Conservation (phyloP, 805 yeast genomes). For the Wickerhamomyces subpelliculosus region DNA sequence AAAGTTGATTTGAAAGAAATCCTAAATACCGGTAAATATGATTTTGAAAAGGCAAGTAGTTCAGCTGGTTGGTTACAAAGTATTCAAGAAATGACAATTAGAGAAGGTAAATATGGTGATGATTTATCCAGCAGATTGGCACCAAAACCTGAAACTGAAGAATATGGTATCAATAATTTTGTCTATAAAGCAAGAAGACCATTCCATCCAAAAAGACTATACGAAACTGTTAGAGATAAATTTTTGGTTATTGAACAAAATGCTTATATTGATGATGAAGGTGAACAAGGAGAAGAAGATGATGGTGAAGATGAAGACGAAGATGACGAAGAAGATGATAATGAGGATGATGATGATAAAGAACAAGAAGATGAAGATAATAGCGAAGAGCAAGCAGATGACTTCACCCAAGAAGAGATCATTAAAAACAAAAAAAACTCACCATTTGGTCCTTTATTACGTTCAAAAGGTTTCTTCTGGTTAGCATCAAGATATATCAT, state of each 20-base stretch:
- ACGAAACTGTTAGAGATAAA: conserved; percentile 29
- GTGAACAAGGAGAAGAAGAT: conserved; percentile 16
- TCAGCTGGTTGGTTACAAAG: conserved; percentile 41
- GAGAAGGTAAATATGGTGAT: conserved; percentile 26
- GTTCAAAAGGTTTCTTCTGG: conserved; percentile 41
- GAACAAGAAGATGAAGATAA: conserved; percentile 5
- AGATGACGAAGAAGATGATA: conserved; percentile 2
- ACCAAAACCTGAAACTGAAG: conserved; percentile 40
- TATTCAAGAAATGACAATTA: conserved; percentile 30
- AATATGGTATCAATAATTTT: conserved; percentile 38
- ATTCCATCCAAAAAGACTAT: conserved; percentile 38
- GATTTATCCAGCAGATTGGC: conserved; percentile 20
- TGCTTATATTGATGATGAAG: conserved; percentile 10
- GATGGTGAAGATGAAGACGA: conserved; percentile 17
- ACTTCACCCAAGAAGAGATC: conserved; percentile 20
- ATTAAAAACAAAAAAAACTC: conserved; percentile 29
- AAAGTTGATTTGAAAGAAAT: conserved; percentile 30
- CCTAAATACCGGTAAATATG: conserved; percentile 30
- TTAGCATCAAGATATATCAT: conserved; percentile 33
- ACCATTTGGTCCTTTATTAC: conserved; percentile 29
- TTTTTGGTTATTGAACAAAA: conserved; percentile 22
- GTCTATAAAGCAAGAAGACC: conserved; percentile 35
- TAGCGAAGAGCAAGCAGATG: conserved; percentile 4
- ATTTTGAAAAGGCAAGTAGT: conserved; percentile 34
- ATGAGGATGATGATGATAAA: conserved; percentile 4